A percentile compares a stretch with the other conserved stretches of the same genome.
phyloP scores from a whole-genome alignment of 2,329 filamentous ascomycete genomes.

The Aschersonia sp. region DNA sequence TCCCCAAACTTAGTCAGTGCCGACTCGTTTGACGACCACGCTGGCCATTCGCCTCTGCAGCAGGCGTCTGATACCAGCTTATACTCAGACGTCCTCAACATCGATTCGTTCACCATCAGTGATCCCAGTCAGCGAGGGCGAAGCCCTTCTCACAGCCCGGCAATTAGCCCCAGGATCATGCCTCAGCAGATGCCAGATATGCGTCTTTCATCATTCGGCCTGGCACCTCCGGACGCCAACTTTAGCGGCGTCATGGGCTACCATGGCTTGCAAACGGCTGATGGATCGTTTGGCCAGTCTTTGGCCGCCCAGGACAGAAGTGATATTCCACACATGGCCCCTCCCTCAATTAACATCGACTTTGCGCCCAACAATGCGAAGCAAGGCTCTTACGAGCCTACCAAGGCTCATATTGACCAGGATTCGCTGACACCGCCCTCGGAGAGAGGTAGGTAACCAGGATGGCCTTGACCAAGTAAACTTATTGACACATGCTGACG shows the following conservation, averaged over 20 bases:
- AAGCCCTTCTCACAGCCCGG: constrained; percentile 64
- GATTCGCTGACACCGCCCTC: constrained; percentile 71
- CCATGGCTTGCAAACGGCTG: constrained; percentile 21
- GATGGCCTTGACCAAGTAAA: not conserved
- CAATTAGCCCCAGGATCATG: constrained; percentile 47
- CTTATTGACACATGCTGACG: not conserved
- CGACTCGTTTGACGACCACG: constrained; percentile 62
- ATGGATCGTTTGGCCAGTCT: constrained; percentile 35
- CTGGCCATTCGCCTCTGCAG: constrained; percentile 68
- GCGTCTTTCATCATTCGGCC: constrained; percentile 29
- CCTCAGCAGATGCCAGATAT: constrained; percentile 41
- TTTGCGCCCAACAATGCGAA: constrained; percentile 61
- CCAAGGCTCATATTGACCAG: constrained; percentile 50
- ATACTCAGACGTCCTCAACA: constrained; percentile 64
- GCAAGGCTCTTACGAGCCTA: constrained; percentile 23
- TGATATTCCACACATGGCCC: constrained; percentile 67
- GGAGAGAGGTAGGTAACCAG: constrained; percentile 39
- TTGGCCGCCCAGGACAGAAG: constrained; percentile 29
- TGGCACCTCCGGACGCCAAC: constrained; percentile 23
- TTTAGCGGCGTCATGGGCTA: constrained; percentile 17
- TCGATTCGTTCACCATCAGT: constrained; percentile 68
- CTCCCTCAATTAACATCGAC: constrained; percentile 91
- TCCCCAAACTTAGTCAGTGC: constrained; percentile 70
- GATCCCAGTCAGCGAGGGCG: constrained; percentile 61
- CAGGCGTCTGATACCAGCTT: constrained; percentile 55